phyloP scores from a whole-genome alignment of 2,329 filamentous ascomycete species.

The Penicillium digitatum region DNA sequence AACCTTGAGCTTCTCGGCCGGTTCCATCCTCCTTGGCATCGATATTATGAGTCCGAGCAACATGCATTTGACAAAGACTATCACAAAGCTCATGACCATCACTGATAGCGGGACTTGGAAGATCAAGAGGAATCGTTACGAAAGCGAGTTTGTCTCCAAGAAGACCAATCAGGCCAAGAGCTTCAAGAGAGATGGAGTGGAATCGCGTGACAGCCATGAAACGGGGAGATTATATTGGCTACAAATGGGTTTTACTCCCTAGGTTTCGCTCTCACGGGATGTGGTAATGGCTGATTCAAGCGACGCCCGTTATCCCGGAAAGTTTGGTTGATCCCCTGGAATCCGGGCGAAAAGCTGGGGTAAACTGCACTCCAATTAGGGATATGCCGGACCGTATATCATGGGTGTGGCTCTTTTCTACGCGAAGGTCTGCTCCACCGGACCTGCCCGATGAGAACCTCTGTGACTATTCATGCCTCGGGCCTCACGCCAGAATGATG shows the following conservation, averaged over 20 bases:
- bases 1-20: not conserved
- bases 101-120: slow-evolving; percentile 37
- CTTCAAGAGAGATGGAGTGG: not conserved
- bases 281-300: not conserved
- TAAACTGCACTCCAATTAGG: not conserved
- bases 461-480: not conserved
- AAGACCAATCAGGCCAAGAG: not conserved
- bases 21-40: not conserved
- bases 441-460: slow-evolving; percentile 1
- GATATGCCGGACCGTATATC: not conserved
- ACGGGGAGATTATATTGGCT: not conserved
- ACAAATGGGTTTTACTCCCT: slow-evolving; percentile 1
- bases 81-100: slow-evolving; percentile 33
- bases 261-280: not conserved
- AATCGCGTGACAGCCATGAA: not conserved
- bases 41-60: not conserved
- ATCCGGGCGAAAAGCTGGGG: not conserved
- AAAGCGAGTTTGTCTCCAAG: slow-evolving; percentile 30
- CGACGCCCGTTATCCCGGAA: not conserved
- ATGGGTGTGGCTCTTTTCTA: not conserved
- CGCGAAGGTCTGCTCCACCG: not conserved
- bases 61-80: slow-evolving; percentile 18
- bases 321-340: not conserved
- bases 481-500: too few relatives aligned
- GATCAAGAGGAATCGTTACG: slow-evolving; percentile 45